These are phyloP conservation scores for Fusarium falciforme DNA, from an alignment of 2,329 filamentous ascomycete species.

Conservation along the genomic window DNA sequence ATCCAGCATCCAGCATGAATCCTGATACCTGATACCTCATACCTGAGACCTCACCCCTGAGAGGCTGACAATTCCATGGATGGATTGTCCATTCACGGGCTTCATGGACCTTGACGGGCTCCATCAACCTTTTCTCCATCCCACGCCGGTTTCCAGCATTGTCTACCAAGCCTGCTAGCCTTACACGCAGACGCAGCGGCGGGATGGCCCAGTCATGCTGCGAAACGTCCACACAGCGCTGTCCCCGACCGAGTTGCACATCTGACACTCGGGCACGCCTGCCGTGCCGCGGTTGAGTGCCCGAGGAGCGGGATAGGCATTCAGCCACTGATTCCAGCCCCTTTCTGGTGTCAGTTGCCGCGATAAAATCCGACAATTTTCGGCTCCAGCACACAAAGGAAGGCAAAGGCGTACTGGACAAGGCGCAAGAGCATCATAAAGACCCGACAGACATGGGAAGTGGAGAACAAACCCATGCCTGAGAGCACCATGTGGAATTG, in stretches of 20 bases:
- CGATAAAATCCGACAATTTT: slow-evolving; percentile 22
- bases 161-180: not conserved
- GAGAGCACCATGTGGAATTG: slow-evolving; percentile 29
- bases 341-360: not conserved
- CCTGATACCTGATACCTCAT: slow-evolving; percentile 6
- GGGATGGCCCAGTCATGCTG: slow-evolving; percentile 3
- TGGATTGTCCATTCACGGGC: not conserved
- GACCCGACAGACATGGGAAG: slow-evolving; percentile 8
- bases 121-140: slow-evolving; percentile 15
- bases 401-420: not conserved
- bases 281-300: not conserved
- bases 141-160: slow-evolving; percentile 8
- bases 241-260: not conserved
- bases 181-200: not conserved
- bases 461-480: slow-evolving; percentile 23
- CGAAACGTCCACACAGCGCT: slow-evolving; percentile 1
- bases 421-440: slow-evolving; percentile 6
- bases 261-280: not conserved
- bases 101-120: slow-evolving; percentile 14
- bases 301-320: not conserved
- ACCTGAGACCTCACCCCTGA: slow-evolving; percentile 14
- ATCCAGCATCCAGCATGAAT: slow-evolving; percentile 8
- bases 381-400: slow-evolving; percentile 7
- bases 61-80: slow-evolving; percentile 12
- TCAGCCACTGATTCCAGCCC: not conserved